Base-by-base conservation (phyloP, 768 basidiomycete genomes). In the Naganishia onofrii region DNA sequence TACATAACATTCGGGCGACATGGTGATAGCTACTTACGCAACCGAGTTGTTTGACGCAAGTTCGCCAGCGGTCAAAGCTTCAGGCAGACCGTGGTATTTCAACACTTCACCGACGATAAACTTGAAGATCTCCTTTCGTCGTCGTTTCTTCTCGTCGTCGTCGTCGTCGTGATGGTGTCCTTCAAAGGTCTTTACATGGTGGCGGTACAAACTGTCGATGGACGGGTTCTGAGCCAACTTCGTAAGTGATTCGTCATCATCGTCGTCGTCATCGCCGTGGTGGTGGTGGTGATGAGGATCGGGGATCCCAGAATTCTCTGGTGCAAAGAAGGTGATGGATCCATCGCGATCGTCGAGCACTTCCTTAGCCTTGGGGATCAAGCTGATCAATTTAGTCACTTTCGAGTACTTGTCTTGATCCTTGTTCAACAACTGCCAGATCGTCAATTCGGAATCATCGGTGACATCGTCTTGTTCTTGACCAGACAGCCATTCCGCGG, bases 11-110 rank as follows among this genome's bases (percentile, higher is more conserved):
- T 86, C 21, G 58, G 26, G 21, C 26, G 13, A 56, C 2, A n/a
- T 0, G 32, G n/a, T 9, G 19, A 63, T 12, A 46, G 28, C 12
- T 17, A 69, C 69, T 54, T 48, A 70, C 9, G 85, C 81, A 64
- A 84, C 84, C 0, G 88, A 89, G 6, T 83, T 84, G 76, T 88
- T 87, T 73, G 83, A 80, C 10, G 83, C 82, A 23, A 89, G 83
- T 15, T 82, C 81, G 17, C 72, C 68, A 0, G 79, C 76, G 67
- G 82, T 79, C 70, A 79, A 79, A 64, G 79, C 80, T 66, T 77
- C 73, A 31, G 85, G 84, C 10, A 89, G 78, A 54, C 85, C 84
- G 76, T 87, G 87, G 78, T 88, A 89, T 26, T 84, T 82, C 23
- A 88, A 78, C 34, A 88, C 83, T 51, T 84, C 84, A 19, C 82